These are phyloP conservation scores for Apophysomyces ossiformis DNA, from an alignment of 371 early-diverging fungal species.

Conservation along the genomic window DNA sequence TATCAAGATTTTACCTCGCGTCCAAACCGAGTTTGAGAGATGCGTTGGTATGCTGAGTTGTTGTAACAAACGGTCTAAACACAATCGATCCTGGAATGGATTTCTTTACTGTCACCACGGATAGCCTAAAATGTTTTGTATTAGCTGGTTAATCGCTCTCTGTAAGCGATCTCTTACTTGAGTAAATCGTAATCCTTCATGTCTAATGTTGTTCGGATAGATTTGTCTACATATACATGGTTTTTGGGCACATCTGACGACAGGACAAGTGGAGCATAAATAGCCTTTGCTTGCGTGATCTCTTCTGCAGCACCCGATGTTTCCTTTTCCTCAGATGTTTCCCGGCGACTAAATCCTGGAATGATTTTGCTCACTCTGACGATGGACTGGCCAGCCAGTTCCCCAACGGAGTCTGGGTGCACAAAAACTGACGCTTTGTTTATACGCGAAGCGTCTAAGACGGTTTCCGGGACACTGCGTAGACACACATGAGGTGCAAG, in stretches of 20 bases:
- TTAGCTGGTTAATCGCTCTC: not conserved
- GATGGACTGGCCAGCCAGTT: constrained; percentile 19
- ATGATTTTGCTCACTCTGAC: constrained; percentile 29
- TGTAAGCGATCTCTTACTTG: constrained; percentile 30
- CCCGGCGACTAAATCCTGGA: constrained; percentile 28
- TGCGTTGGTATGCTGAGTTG: constrained; percentile 17
- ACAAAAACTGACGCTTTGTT: constrained; percentile 16
- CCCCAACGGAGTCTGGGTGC: constrained; percentile 30
- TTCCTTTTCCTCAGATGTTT: constrained; percentile 23
- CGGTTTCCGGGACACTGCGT: constrained; percentile 22
- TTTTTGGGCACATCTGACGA: constrained; percentile 43
- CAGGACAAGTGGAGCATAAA: constrained; percentile 42
- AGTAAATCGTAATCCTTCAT: constrained; percentile 51
- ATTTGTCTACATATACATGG: constrained; percentile 54
- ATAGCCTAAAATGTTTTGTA: constrained; percentile 31
- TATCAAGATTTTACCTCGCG: constrained; percentile 17
- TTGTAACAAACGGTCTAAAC: constrained; percentile 29
- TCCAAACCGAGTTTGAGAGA: constrained; percentile 48
- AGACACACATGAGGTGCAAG: constrained; percentile 29
- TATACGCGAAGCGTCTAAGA: not conserved
- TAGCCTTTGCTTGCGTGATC: constrained; percentile 25
- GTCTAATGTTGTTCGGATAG: constrained; percentile 48
- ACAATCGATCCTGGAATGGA: constrained; percentile 32
- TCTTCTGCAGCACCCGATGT: constrained; percentile 23
- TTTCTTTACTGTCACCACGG: constrained; percentile 38